phyloP scores from a whole-genome alignment of 2,329 filamentous ascomycete genomes.

The Ceratocystis papillata region DNA sequence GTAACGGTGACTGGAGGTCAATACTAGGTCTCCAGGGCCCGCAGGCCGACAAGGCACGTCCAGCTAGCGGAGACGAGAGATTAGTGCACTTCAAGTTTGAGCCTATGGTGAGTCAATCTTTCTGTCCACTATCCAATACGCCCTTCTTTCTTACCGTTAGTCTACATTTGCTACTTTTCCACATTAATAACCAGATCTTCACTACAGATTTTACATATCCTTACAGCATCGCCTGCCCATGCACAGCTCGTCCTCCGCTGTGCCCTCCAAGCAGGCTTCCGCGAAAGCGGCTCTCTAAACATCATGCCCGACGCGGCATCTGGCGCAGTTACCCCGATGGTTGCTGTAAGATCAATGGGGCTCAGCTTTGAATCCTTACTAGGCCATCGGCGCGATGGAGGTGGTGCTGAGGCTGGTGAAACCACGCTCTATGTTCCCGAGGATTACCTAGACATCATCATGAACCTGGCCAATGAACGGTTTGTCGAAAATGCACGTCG shows the following conservation, averaged over 20 bases:
- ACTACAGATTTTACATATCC: conserved; percentile 71
- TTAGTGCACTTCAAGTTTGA: conserved; percentile 84
- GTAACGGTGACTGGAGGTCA: conserved; percentile 27
- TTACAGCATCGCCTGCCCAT: conserved; percentile 62
- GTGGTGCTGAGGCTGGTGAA: conserved; percentile 32
- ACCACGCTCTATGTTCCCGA: conserved; percentile 47
- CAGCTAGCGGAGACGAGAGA: conserved; percentile 33
- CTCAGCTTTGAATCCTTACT: conserved; percentile 73
- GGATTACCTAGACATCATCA: conserved; percentile 55
- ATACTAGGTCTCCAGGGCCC: conserved; percentile 36
- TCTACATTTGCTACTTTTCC: neutral
- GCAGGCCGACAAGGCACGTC: conserved; percentile 26
- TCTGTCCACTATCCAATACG: neutral
- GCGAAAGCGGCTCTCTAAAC: conserved; percentile 77
- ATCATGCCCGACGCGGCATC: conserved; percentile 34
- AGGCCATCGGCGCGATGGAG: conserved; percentile 40
- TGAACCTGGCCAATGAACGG: conserved; percentile 61
- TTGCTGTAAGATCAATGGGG: conserved; percentile 75
- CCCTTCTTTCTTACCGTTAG: neutral
- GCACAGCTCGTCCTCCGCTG: conserved; percentile 67
- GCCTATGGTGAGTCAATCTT: conserved; percentile 60
- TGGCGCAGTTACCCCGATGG: conserved; percentile 49
- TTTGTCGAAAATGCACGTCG: conserved; percentile 59
- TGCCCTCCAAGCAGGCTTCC: conserved; percentile 71
- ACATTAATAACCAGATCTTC: neutral